Evolutionary conservation across 31 red algal species (phyloP).

Genomic region (Asparagopsis taxiformis): DNA sequence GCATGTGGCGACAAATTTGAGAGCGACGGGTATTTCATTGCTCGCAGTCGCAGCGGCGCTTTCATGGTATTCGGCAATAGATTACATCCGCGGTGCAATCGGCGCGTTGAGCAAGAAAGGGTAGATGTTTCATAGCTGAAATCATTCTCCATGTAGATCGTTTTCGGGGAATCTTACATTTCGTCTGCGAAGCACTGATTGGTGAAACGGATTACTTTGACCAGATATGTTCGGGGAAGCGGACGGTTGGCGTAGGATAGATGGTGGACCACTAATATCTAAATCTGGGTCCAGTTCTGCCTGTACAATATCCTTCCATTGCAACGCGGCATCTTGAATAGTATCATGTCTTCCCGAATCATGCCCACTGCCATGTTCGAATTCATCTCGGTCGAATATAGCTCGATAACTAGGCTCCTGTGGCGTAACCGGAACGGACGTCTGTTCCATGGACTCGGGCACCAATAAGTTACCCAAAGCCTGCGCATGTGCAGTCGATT

Average conservation of each 20-base stretch:
- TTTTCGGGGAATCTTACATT: conserved; percentile 1
- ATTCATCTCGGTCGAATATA: conserved; percentile 2
- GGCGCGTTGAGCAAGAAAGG: conserved; percentile 6
- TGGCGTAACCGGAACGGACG: neutral
- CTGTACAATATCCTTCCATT: conserved; percentile 15
- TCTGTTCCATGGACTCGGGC: no score
- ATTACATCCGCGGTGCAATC: conserved; percentile 54
- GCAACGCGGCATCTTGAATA: conserved; percentile 12
- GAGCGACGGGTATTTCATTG: conserved; percentile 19
- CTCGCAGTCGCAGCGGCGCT: conserved; percentile 35
- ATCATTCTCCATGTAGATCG: neutral
- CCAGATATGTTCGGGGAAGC: neutral
- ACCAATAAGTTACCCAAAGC: neutral
- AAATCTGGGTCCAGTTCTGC: conserved; percentile 6
- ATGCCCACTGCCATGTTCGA: neutral
- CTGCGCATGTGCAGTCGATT: no score
- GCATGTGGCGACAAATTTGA: conserved; percentile 1
- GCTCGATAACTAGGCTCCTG: neutral
- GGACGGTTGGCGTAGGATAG: neutral
- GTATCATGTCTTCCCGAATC: conserved; percentile 1
- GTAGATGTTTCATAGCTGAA: neutral
- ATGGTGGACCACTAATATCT: neutral
- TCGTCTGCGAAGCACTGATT: conserved; percentile 2
- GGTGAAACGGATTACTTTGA: neutral
- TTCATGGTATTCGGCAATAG: conserved; percentile 37